Evolutionary conservation across 176 grass and related monocot species (phyloP).

Genomic region (Oryza australiensis): DNA sequence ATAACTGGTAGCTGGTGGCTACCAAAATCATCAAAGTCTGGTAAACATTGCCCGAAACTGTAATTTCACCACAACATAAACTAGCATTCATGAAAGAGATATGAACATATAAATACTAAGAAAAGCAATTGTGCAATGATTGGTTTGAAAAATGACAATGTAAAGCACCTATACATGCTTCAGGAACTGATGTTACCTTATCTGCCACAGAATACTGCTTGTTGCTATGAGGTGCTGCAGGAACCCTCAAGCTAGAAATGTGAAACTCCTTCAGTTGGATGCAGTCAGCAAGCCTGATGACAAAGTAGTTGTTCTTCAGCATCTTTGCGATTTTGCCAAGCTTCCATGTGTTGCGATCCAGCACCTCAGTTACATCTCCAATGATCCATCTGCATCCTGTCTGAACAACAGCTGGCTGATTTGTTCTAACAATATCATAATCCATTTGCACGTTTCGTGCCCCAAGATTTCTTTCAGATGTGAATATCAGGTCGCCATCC

Average conservation of each 20-base stretch:
- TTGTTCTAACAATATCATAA: conserved; percentile 31
- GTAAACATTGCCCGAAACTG: neutral
- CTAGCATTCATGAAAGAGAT: neutral
- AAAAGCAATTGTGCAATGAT: neutral
- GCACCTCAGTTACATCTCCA: conserved; percentile 69
- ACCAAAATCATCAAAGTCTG: neutral
- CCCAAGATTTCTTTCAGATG: conserved; percentile 29
- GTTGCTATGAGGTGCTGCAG: conserved; percentile 27
- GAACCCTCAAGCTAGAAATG: conserved; percentile 55
- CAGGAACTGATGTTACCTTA: conserved; percentile 30
- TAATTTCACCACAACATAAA: neutral
- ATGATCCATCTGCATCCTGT: conserved; percentile 57
- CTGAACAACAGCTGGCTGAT: conserved; percentile 29
- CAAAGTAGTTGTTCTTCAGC: conserved; percentile 48
- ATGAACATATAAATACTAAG: neutral
- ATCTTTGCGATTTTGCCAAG: conserved; percentile 64
- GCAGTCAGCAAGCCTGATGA: conserved; percentile 54
- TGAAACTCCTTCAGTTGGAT: conserved; percentile 70
- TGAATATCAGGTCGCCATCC: conserved; percentile 29
- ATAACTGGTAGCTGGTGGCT: neutral
- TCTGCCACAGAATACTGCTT: conserved; percentile 28
- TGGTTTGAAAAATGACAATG: neutral
- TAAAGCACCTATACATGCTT: neutral
- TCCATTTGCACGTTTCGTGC: conserved; percentile 20
- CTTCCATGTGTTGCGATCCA: conserved; percentile 61